A percentile compares a stretch with the other conserved stretches of the same genome.
phyloP scores from a whole-genome alignment of 148 eudicot genomes.

The Rhododendron vialii region DNA sequence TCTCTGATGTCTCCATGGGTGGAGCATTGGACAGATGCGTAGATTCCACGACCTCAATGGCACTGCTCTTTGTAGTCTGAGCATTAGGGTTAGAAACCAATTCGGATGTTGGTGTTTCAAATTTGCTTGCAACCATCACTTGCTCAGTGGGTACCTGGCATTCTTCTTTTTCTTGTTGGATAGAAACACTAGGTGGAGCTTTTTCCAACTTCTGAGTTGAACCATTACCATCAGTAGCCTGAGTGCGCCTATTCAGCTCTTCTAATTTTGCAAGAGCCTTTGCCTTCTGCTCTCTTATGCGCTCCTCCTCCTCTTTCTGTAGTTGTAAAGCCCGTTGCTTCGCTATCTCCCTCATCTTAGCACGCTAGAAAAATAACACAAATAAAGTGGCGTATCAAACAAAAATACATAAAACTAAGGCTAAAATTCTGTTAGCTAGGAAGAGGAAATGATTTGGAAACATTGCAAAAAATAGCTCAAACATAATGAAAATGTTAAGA shows the following conservation, averaged over 20 bases:
- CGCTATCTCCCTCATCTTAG: slow-evolving; percentile 72
- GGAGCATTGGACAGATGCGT: slow-evolving; percentile 21
- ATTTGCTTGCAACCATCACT: slow-evolving; percentile 20
- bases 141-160: slow-evolving; percentile 27
- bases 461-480: not conserved
- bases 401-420: not conserved
- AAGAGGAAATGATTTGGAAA: not conserved
- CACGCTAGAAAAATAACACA: slow-evolving; percentile 51
- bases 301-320: slow-evolving; percentile 92
- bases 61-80: slow-evolving; percentile 19
- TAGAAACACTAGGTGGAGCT: slow-evolving; percentile 21
- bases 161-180: slow-evolving; percentile 35
- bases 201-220: slow-evolving; percentile 36
- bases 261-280: slow-evolving; percentile 92
- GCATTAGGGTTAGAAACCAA: slow-evolving; percentile 16
- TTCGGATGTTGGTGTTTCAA: slow-evolving; percentile 23
- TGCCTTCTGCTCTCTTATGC: slow-evolving; percentile 82
- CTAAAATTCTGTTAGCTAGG: not conserved
- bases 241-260: slow-evolving; percentile 77
- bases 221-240: slow-evolving; percentile 38
- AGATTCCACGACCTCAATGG: slow-evolving; percentile 20
- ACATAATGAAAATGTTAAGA: not conserved
- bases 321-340: slow-evolving; percentile 75
- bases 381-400: slow-evolving; percentile 5
- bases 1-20: slow-evolving; percentile 15